Evolutionary conservation across 2,329 filamentous ascomycete genomes (phyloP).

Genomic region (Bipolaris zeicola): DNA sequence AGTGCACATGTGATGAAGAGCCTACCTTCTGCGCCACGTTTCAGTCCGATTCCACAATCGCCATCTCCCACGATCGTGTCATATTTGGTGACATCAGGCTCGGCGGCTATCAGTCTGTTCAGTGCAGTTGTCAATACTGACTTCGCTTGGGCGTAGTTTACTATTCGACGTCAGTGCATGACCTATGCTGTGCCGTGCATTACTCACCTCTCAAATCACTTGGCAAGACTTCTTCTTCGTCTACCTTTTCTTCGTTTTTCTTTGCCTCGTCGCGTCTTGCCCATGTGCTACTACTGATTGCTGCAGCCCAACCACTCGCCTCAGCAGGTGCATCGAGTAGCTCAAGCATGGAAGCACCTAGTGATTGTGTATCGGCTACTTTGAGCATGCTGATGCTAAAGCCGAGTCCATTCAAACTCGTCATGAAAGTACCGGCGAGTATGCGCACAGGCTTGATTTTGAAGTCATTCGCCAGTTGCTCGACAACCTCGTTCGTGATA

Average conservation of each 20-base stretch:
- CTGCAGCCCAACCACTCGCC: conserved; percentile 69
- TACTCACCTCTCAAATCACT: conserved; percentile 59
- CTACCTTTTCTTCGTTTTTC: conserved; percentile 49
- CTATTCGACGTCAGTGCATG: conserved; percentile 36
- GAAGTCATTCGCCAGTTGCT: conserved; percentile 64
- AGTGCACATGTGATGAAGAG: conserved; percentile 39
- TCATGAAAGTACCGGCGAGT: conserved; percentile 72
- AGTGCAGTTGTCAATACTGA: conserved; percentile 62
- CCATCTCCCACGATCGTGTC: conserved; percentile 88
- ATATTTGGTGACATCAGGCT: conserved; percentile 69
- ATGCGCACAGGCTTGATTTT: conserved; percentile 66
- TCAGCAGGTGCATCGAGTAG: conserved; percentile 71
- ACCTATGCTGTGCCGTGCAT: neutral
- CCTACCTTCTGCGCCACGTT: conserved; percentile 77
- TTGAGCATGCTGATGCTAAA: conserved; percentile 73
- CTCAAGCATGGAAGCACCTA: conserved; percentile 66
- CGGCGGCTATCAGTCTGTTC: conserved; percentile 66
- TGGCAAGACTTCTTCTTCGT: conserved; percentile 54
- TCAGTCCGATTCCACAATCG: conserved; percentile 85
- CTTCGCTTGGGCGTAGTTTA: conserved; percentile 59
- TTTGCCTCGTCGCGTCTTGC: conserved; percentile 53
- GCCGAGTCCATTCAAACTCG: conserved; percentile 72
- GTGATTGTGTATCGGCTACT: conserved; percentile 64
- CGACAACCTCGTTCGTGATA: conserved; percentile 70
- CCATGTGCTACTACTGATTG: conserved; percentile 65